Conservation (phyloP, 768 basidiomycete species). For the Lactarius hatsudake region DNA sequence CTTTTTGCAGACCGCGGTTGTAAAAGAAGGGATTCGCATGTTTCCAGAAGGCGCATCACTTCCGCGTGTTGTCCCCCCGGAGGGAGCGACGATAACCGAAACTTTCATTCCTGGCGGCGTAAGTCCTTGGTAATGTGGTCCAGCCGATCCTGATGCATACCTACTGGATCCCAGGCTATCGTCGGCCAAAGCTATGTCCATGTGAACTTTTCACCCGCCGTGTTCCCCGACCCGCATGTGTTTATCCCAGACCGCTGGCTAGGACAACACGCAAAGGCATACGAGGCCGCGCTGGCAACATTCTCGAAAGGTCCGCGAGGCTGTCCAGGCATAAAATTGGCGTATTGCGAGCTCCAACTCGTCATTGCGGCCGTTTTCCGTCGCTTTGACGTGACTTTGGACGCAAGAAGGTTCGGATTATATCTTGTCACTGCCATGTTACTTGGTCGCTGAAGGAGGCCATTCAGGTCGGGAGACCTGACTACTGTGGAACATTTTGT, state of each 20-base stretch:
- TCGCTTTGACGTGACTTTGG: background rate
- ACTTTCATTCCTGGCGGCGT: background rate
- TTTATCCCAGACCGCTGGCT: too few species aligned
- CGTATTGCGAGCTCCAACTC: background rate
- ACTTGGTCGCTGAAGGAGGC: too few species aligned
- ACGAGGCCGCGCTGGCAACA: background rate
- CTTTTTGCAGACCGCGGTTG: too few species aligned
- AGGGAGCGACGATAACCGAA: conserved; percentile 8
- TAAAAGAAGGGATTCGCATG: background rate
- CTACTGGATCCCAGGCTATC: background rate
- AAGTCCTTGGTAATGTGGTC: background rate
- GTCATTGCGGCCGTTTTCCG: background rate
- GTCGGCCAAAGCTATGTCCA: background rate
- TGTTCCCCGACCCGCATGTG: background rate
- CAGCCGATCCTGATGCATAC: background rate
- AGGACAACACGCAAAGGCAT: too few species aligned
- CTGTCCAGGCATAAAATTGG: background rate
- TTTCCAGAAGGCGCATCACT: conserved; percentile 2
- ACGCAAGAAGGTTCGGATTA: background rate
- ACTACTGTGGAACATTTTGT: background rate
- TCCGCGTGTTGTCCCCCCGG: conserved; percentile 17
- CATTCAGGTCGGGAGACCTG: background rate
- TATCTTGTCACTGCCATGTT: too few species aligned
- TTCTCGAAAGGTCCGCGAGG: background rate
- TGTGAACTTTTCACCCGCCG: background rate